Evolutionary conservation across 78 protist species (phyloP).

Genomic region (Pigoraptor vietnamica): DNA sequence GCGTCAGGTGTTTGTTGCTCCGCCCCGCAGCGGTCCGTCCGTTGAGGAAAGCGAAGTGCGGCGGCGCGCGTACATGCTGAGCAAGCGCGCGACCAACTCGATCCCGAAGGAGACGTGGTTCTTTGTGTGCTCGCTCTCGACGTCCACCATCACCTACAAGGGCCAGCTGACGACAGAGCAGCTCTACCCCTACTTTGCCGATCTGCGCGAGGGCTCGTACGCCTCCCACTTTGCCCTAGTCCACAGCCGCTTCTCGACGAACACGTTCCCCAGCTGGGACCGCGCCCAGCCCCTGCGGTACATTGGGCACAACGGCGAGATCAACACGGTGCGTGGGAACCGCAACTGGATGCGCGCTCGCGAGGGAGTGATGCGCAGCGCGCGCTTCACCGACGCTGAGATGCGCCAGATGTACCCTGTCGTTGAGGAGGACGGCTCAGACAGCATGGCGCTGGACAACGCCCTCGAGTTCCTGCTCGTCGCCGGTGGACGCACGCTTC

Average conservation of each 20-base stretch:
- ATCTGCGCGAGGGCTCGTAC: conserved; percentile 29
- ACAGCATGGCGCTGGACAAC: conserved; percentile 67
- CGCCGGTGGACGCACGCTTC: conserved; percentile 35
- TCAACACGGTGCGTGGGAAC: conserved; percentile 80
- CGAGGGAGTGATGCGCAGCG: conserved; percentile 38
- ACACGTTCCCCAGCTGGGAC: conserved; percentile 79
- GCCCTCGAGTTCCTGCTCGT: conserved; percentile 54
- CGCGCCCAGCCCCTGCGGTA: conserved; percentile 74
- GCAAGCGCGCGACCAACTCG: conserved; percentile 5
- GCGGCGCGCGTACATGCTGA: conserved; percentile 1
- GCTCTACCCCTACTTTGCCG: conserved; percentile 45
- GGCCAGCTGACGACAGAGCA: conserved; percentile 48
- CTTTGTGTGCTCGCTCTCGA: conserved; percentile 22
- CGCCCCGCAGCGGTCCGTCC: background rate
- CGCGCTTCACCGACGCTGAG: conserved; percentile 3
- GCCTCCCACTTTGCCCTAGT: conserved; percentile 52
- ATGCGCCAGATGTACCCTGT: conserved; percentile 46
- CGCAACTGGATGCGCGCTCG: conserved; percentile 74
- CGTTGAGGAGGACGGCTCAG: conserved; percentile 49
- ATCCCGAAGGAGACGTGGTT: background rate
- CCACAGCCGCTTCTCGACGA: conserved; percentile 73
- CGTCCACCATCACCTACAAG: conserved; percentile 47
- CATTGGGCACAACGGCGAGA: conserved; percentile 87
- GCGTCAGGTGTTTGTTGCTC: background rate
- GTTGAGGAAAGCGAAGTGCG: background rate